Evolutionary conservation across 306 rosid genomes (phyloP).

Genomic region (Purshia tridentata): DNA sequence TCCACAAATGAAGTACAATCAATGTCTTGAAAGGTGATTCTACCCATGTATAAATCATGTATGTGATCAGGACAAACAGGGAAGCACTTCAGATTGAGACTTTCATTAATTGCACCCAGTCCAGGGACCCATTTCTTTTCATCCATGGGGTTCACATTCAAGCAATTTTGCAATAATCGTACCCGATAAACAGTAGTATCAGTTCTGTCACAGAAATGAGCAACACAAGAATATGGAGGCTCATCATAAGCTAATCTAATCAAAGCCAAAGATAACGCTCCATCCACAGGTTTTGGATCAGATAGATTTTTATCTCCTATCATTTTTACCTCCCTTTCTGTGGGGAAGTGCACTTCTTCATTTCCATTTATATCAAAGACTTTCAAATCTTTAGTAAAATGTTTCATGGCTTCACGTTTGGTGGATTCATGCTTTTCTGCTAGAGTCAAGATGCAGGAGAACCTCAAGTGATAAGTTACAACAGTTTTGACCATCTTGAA

Average conservation of each 20-base stretch:
- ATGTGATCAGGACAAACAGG: slow-evolving; percentile 76
- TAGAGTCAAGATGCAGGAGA: slow-evolving; percentile 83
- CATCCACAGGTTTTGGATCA: slow-evolving; percentile 85
- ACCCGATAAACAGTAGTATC: slow-evolving; percentile 60
- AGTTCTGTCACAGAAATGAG: slow-evolving; percentile 73
- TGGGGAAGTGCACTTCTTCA: slow-evolving; percentile 72
- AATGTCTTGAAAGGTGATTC: slow-evolving; percentile 68
- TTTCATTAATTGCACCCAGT: slow-evolving; percentile 67
- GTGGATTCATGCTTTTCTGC: slow-evolving; percentile 91
- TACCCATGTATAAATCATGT: slow-evolving; percentile 64
- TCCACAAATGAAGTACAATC: slow-evolving; percentile 57
- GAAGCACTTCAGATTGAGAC: slow-evolving; percentile 64
- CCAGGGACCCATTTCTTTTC: slow-evolving; percentile 65
- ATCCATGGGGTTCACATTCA: slow-evolving; percentile 50
- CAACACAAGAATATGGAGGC: slow-evolving; percentile 55
- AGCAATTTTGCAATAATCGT: slow-evolving; percentile 52
- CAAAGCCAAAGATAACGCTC: slow-evolving; percentile 56
- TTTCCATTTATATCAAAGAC: slow-evolving; percentile 58
- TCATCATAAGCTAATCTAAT: slow-evolving; percentile 78
- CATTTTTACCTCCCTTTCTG: slow-evolving; percentile 87
- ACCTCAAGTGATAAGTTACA: slow-evolving; percentile 81
- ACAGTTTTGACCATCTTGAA: slow-evolving; percentile 74
- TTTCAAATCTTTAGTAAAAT: slow-evolving; percentile 82
- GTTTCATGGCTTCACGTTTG: slow-evolving; percentile 70
- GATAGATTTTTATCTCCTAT: slow-evolving; percentile 79